A percentile compares a stretch with the other conserved stretches of the same genome.
phyloP scores from a whole-genome alignment of 2,329 filamentous ascomycete species.

The Colletotrichum sublineola region DNA sequence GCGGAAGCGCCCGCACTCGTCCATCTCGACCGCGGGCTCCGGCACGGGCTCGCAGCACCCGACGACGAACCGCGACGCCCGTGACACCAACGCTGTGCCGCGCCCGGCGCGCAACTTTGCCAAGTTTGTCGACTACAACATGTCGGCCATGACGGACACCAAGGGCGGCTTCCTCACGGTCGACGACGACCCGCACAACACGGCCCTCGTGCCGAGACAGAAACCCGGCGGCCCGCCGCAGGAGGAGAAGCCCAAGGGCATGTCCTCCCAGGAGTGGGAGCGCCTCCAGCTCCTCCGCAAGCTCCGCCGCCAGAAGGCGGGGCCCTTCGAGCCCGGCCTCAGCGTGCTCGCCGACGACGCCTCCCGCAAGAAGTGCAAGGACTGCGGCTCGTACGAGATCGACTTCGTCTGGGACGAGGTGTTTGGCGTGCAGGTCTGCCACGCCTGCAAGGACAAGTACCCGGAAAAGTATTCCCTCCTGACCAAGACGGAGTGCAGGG shows the following conservation, averaged over 20 bases:
- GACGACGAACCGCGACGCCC: constrained; percentile 77
- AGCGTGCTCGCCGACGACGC: constrained; percentile 76
- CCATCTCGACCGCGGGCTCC: constrained; percentile 62
- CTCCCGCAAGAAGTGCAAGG: constrained; percentile 80
- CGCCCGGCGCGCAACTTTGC: constrained; percentile 88
- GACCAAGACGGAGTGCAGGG: constrained; percentile 95
- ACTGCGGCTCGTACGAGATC: constrained; percentile 88
- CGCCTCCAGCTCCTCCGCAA: constrained; percentile 80
- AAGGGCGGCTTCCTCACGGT: constrained; percentile 94
- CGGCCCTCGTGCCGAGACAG: constrained; percentile 68
- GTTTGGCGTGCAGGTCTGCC: constrained; percentile 82
- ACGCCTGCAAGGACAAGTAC: constrained; percentile 85
- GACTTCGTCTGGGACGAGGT: constrained; percentile 96
- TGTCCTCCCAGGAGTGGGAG: constrained; percentile 95
- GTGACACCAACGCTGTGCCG: constrained; percentile 66
- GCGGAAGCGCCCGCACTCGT: constrained; percentile 78
- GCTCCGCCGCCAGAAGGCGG: constrained; percentile 79
- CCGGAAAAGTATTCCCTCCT: constrained; percentile 95
- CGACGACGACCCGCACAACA: constrained; percentile 92
- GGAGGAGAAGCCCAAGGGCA: constrained; percentile 82
- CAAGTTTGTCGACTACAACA: constrained; percentile 97
- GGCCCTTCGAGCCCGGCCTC: constrained; percentile 91
- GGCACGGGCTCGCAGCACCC: constrained; percentile 49
- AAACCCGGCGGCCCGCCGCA: constrained; percentile 55
- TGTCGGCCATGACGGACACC: constrained; percentile 97